Base-by-base conservation (phyloP, 1,284 basidiomycete species). In the Wolfiporia cocos region DNA sequence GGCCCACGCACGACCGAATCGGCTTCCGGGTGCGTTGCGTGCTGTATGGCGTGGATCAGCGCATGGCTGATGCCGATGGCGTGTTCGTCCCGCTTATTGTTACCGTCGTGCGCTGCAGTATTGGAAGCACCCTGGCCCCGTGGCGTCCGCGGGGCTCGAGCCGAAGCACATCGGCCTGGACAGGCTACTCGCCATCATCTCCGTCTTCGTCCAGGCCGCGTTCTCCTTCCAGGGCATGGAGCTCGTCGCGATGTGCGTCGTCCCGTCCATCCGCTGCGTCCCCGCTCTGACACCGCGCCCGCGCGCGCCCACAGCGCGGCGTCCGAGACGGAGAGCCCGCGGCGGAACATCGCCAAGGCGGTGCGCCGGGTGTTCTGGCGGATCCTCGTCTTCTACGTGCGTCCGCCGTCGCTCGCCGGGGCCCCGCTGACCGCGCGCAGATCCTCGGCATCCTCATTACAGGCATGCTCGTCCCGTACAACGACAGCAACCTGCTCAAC, bases 161-260 rank as follows among this genome's bases (percentile, higher is more conserved):
- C 62, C 61, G 3, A 71, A 69, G 33, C 50, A 58, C 41, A 47
- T 65, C 28, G 53, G 58, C 39, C 63, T 68, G 1, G 81, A 83
- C 51, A 69, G 76, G 18, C 90, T 84, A 68, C 69, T 89, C 19
- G 85, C 70, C 14, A 74, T 90, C 53, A 64, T 87, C 41, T 70
- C 67, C 42, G 79, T 81, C 19, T 62, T 90, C 37, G 76, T 88
- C 18, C 85, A 88, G 57, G 86, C 89, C 10, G 84, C 81, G 2
- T 93, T 90, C 70, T 88, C 86, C 2, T 87, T 84, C 70, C 79
- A 87, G 56, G 87, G 85, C 24, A 84, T 90, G 66, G 90, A 93
- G 55, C 71, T 92, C 46, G 82, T 92, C 38, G 84, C 84, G 5
- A 78, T 88, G 68, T 84, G 47, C 61, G 78, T 50, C 53, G 36